These are phyloP conservation scores for Oenanthe javanica DNA, from an alignment of 140 eudicot species.

Conservation along the genomic window DNA sequence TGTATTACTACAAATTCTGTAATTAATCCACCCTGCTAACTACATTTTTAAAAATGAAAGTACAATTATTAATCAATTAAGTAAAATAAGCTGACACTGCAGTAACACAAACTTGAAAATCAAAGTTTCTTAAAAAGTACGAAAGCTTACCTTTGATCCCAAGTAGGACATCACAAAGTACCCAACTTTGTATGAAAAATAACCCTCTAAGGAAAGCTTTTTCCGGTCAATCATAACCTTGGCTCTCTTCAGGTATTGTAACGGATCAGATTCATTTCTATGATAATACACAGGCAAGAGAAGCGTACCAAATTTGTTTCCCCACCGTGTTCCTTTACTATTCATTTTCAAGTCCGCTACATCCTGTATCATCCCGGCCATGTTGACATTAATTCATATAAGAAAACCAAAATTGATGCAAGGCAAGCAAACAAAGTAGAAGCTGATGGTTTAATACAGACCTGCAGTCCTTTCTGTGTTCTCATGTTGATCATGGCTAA, in stretches of 20 bases:
- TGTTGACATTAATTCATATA: not conserved
- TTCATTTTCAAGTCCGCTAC: conserved; percentile 41
- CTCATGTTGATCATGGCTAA: conserved; percentile 72
- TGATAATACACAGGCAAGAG: conserved; percentile 64
- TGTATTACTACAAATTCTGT: conserved; percentile 58
- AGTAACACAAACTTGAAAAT: not conserved
- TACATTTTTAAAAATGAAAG: conserved; percentile 14
- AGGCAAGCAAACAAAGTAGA: not conserved
- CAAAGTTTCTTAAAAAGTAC: not conserved
- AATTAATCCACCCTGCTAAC: conserved; percentile 51
- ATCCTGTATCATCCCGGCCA: conserved; percentile 29
- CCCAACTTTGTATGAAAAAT: conserved; percentile 46
- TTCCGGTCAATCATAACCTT: conserved; percentile 71
- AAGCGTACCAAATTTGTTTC: conserved; percentile 65
- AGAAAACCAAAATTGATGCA: not conserved
- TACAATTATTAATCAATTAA: no score
- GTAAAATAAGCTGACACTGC: not conserved
- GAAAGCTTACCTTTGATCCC: conserved; percentile 56
- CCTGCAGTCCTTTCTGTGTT: conserved; percentile 66
- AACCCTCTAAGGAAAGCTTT: conserved; percentile 64
- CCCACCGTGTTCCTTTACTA: conserved; percentile 37
- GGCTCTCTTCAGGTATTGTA: conserved; percentile 48
- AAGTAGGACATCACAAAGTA: conserved; percentile 30
- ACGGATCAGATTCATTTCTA: conserved; percentile 37
- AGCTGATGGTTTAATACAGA: conserved; percentile 7